These are phyloP conservation scores for Candida maltosa DNA, from an alignment of 805 yeast genomes.

Conservation along the genomic window DNA sequence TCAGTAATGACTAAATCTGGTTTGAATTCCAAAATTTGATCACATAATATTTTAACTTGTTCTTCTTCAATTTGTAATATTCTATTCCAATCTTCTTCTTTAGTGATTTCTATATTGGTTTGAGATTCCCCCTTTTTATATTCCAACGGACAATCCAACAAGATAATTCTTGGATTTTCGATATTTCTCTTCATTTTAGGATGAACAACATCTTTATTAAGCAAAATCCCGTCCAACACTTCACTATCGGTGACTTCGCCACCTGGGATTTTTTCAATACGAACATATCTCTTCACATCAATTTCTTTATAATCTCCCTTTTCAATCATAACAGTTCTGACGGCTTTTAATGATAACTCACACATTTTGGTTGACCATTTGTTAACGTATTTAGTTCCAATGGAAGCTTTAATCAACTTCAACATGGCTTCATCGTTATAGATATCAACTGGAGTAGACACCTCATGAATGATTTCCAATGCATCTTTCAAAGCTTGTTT, in stretches of 20 bases:
- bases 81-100: conserved; percentile 95
- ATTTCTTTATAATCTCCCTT: conserved; percentile 70
- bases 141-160: conserved; percentile 95
- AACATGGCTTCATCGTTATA: conserved; percentile 84
- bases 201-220: conserved; percentile 97
- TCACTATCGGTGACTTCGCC: conserved; percentile 90
- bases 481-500: conserved; percentile 91
- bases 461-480: conserved; percentile 76
- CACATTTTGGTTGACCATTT: conserved; percentile 94
- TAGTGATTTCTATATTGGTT: conserved; percentile 94
- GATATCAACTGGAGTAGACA: conserved; percentile 80
- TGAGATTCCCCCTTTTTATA: conserved; percentile 99
- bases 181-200: conserved; percentile 94
- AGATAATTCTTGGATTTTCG: conserved; percentile 82
- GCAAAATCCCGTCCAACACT: conserved; percentile 86
- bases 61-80: conserved; percentile 96
- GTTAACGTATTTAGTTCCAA: conserved; percentile 92
- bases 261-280: conserved; percentile 96
- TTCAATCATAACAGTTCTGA: conserved; percentile 71
- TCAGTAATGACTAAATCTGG: conserved; percentile 96
- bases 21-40: conserved; percentile 74
- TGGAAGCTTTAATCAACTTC: conserved; percentile 80
- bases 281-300: conserved; percentile 87
- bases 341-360: conserved; percentile 80
- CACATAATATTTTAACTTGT: conserved; percentile 86